Evolutionary conservation across 1,284 basidiomycete species (phyloP).

Genomic region (Cystobasidiaceae sp.): DNA sequence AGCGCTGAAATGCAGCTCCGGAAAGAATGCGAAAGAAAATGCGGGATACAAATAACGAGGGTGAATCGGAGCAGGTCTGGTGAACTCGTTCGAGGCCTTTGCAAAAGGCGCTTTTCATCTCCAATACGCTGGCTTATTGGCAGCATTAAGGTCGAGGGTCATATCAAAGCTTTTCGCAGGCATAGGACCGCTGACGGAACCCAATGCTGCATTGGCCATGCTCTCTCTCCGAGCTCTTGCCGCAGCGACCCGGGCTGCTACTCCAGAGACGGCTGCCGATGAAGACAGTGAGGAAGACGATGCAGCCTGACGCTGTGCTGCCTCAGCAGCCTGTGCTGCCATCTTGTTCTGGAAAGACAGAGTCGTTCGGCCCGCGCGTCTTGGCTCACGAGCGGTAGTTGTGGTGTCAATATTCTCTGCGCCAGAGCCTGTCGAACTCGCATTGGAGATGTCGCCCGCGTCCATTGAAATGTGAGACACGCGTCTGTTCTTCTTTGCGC

Average conservation of each 20-base stretch:
- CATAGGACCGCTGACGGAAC: neutral
- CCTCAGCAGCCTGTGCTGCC: constrained; percentile 10
- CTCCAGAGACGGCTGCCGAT: neutral
- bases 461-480: constrained; percentile 24
- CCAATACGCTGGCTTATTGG: neutral
- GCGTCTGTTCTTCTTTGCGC: constrained; percentile 23
- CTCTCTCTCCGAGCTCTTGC: constrained; percentile 18
- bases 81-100: too few species aligned
- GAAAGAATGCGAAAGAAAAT: too few species aligned
- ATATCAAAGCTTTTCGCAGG: neutral
- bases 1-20: too few species aligned
- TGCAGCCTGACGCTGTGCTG: neutral
- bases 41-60: too few species aligned
- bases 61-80: too few species aligned
- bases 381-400: neutral
- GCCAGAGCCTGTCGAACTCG: neutral
- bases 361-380: constrained; percentile 15
- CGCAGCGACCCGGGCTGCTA: constrained; percentile 18
- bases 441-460: constrained; percentile 1
- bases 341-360: constrained; percentile 21
- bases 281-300: too few species aligned
- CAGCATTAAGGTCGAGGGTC: neutral
- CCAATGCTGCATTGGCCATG: neutral
- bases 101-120: neutral
- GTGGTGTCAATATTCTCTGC: neutral